These are phyloP conservation scores for Pugionium dolabratum DNA, from an alignment of 345 rosid species.

Conservation along the genomic window DNA sequence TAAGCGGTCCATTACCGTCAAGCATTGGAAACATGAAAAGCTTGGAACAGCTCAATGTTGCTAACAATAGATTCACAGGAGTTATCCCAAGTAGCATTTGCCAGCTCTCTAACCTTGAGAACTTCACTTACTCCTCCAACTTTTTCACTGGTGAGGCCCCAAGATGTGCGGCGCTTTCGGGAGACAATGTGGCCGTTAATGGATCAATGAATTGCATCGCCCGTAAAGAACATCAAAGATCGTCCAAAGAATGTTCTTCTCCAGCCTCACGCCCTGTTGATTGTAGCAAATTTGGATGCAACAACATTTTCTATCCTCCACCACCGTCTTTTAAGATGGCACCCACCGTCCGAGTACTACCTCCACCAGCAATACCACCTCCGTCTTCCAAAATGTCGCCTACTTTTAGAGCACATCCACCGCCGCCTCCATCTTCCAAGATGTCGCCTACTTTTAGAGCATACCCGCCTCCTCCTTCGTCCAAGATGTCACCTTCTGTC, in stretches of 20 bases:
- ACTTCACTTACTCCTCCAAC: constrained; percentile 68
- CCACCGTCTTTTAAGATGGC: constrained; percentile 41
- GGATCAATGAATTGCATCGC: constrained; percentile 59
- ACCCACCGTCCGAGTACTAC: constrained; percentile 39
- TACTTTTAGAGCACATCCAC: constrained; percentile 16
- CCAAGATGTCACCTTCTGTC: constrained; percentile 35
- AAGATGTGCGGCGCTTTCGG: constrained; percentile 49
- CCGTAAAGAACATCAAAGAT: constrained; percentile 54
- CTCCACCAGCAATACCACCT: constrained; percentile 19
- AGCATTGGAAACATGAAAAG: constrained; percentile 59
- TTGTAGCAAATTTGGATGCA: constrained; percentile 54
- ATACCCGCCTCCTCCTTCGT: constrained; percentile 33
- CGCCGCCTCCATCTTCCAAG: constrained; percentile 34
- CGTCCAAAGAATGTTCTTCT: constrained; percentile 56
- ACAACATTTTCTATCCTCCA: constrained; percentile 36
- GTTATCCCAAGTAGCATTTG: constrained; percentile 56
- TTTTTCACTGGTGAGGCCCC: constrained; percentile 64
- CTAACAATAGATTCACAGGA: constrained; percentile 58
- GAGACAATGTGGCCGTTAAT: constrained; percentile 37
- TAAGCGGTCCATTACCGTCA: constrained; percentile 59
- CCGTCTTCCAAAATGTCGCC: constrained; percentile 25
- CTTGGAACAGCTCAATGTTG: constrained; percentile 66
- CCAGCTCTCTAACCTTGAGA: constrained; percentile 54
- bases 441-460: constrained; percentile 36
- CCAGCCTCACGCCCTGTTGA: constrained; percentile 55